A percentile compares a stretch with the other conserved stretches of the same genome.
phyloP scores from a whole-genome alignment of 2,329 filamentous ascomycete species.

The Cryoendolithus antarcticus region DNA sequence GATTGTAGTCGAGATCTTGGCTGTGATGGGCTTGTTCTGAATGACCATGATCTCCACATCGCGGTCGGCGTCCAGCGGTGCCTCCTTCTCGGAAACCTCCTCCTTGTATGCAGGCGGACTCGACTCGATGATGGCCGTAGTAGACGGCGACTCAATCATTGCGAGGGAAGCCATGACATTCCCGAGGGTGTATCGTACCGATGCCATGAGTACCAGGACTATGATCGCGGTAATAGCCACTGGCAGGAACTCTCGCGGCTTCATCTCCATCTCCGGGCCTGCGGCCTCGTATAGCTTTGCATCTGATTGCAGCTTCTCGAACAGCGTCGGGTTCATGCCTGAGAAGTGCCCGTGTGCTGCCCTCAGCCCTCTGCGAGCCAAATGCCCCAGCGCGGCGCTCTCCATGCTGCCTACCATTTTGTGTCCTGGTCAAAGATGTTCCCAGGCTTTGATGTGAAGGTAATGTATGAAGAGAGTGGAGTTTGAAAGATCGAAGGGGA shows the following conservation, averaged over 20 bases:
- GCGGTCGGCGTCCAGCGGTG: constrained; percentile 12
- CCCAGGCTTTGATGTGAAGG: too few species aligned
- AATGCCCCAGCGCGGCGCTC: constrained; percentile 14
- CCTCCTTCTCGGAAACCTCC: constrained; percentile 19
- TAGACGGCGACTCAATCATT: constrained; percentile 50
- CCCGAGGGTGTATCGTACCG: constrained; percentile 44
- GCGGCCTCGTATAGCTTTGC: constrained; percentile 18
- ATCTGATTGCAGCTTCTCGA: constrained; percentile 17
- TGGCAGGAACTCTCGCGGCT: constrained; percentile 16
- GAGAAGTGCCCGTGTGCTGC: constrained; percentile 18
- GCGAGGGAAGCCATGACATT: constrained; percentile 49
- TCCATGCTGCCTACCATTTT: too few species aligned
- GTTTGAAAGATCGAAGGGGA: too few species aligned
- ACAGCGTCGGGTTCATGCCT: constrained; percentile 7
- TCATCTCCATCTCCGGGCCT: constrained; percentile 13
- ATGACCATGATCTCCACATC: constrained; percentile 33
- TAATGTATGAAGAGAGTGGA: too few species aligned
- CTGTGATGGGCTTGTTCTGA: constrained; percentile 47
- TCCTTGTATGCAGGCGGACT: constrained; percentile 36
- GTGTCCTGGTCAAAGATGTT: constrained; percentile 9
- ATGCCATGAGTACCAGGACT: constrained; percentile 30
- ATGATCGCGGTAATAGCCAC: constrained; percentile 24
- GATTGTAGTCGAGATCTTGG: constrained; percentile 45
- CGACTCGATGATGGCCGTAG: constrained; percentile 34
- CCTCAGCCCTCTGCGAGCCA: constrained; percentile 21